A percentile compares a stretch with the other conserved stretches of the same genome.
These are phyloP conservation scores for Trichoderma atrobrunneum DNA, from an alignment of 2,329 filamentous ascomycete species.

Conservation along the genomic window DNA sequence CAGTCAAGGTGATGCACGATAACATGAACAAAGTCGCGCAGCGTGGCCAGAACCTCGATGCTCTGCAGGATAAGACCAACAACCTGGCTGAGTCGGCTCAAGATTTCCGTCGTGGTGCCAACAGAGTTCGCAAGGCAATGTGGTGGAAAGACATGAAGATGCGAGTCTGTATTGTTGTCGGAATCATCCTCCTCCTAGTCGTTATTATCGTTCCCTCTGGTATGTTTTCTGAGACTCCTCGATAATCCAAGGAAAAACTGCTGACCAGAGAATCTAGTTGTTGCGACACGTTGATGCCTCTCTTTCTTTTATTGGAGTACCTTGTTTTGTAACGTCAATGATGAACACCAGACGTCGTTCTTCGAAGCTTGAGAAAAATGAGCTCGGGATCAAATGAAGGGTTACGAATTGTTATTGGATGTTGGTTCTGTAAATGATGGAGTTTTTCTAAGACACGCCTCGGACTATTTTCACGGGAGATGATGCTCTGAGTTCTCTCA, in stretches of 20 bases:
- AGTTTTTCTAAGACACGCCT: conserved; percentile 33
- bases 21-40: conserved; percentile 97
- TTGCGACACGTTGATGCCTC: conserved; percentile 31
- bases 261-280: conserved; percentile 28
- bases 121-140: conserved; percentile 95
- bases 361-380: neutral
- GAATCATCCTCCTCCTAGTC: conserved; percentile 85
- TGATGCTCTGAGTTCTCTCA: neutral
- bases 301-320: conserved; percentile 3
- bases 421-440: conserved; percentile 36
- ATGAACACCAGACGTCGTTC: conserved; percentile 8
- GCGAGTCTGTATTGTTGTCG: conserved; percentile 91
- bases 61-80: conserved; percentile 90
- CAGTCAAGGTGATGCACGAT: conserved; percentile 90
- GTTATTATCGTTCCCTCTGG: conserved; percentile 93
- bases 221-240: conserved; percentile 41
- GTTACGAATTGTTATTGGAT: conserved; percentile 24
- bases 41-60: conserved; percentile 84
- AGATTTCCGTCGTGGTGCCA: conserved; percentile 93
- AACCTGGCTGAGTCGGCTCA: conserved; percentile 90
- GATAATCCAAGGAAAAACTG: neutral
- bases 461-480: conserved; percentile 31
- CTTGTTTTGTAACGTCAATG: neutral
- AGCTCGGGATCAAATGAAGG: conserved; percentile 1
- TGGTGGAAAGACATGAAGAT: conserved; percentile 99